Evolutionary conservation across 2,329 filamentous ascomycete genomes (phyloP), one percentile per base, ranked within the genome.

Genomic region (Aureobasidium lini): DNA sequence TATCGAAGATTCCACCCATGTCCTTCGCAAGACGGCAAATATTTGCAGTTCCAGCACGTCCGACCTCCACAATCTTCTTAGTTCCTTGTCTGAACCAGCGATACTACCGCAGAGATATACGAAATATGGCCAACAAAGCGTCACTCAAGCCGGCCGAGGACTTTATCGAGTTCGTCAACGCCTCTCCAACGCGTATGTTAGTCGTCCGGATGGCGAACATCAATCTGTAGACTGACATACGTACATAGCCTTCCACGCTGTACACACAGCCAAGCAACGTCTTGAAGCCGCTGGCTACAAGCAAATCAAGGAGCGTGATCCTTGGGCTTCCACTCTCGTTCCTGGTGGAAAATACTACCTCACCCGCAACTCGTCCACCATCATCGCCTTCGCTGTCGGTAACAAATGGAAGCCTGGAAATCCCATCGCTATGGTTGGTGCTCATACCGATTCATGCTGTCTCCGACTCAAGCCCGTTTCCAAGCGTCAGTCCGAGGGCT

Each of bases 261-360:
- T 96, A 61, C 85, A 86, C 60, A 88, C 87, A 50, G 84, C 91
- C 65, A 87, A 87, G 67, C 76, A 85, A 64, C 86, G 88, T 59
- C 83, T 99, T 57, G 83, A 88, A 66, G 84, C 87, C 66, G 92
- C 90, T 52, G 92, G 93, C 61, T 99, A 97, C 80, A 81, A 84
- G 68, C 84, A 88, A 67, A 89, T 99, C 76, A 89, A 86, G 79
- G 93, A 97, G 76, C 88, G 89, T 28, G 90, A 96, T 70, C 85
- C 88, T 48, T 97, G 94, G 93, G 83, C 87, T 13, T 84, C 87
- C 1, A 84, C 81, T 47, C 82, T 96, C 63, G 83, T 85, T 60
- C 90, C 91, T 23, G 92, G 93, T 63, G 92, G 93, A 64, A 96
- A 95, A 76, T 97, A 97, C 80, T 96, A 92, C 77, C 84, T 96